phyloP scores from a whole-genome alignment of 129 eudicot species.

The Chrysanthemum lavandulifolium region DNA sequence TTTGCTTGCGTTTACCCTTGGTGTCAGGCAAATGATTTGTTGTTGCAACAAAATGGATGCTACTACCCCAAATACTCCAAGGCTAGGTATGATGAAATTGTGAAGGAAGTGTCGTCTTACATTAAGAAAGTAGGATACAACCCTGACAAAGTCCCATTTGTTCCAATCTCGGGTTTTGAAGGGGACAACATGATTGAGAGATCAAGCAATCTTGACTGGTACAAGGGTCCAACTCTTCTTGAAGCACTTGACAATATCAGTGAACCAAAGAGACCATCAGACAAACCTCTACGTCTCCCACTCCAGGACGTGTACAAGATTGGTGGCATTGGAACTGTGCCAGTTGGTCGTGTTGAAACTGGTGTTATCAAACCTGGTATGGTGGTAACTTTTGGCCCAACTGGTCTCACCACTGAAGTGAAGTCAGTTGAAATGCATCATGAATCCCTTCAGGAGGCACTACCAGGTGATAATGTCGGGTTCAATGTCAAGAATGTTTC shows the following conservation, averaged over 20 bases:
- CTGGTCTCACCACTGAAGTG: constrained; percentile 39
- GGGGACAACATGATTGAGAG: constrained; percentile 40
- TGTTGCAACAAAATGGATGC: constrained; percentile 50
- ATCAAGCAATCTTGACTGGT: constrained; percentile 44
- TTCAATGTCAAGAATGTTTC: constrained; percentile 43
- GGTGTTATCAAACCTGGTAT: constrained; percentile 38
- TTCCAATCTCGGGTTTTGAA: constrained; percentile 36
- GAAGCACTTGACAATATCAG: constrained; percentile 38
- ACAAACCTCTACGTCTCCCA: constrained; percentile 50
- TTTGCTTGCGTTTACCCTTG: constrained; percentile 42
- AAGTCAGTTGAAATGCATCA: constrained; percentile 47
- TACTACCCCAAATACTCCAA: constrained; percentile 44
- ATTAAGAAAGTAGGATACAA: constrained; percentile 42
- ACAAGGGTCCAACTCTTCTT: constrained; percentile 46
- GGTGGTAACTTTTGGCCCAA: constrained; percentile 42
- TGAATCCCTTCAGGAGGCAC: constrained; percentile 33
- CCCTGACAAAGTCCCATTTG: constrained; percentile 37
- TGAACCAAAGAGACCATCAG: constrained; percentile 45
- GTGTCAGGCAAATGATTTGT: constrained; percentile 47
- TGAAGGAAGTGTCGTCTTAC: constrained; percentile 41
- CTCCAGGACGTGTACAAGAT: constrained; percentile 45
- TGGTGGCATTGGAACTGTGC: constrained; percentile 48
- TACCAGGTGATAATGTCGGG: constrained; percentile 42
- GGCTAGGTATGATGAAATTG: constrained; percentile 42
- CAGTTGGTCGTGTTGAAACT: constrained; percentile 44